Evolutionary conservation across 2,329 filamentous ascomycete species (phyloP).

Genomic region (Corynespora cassiicola): DNA sequence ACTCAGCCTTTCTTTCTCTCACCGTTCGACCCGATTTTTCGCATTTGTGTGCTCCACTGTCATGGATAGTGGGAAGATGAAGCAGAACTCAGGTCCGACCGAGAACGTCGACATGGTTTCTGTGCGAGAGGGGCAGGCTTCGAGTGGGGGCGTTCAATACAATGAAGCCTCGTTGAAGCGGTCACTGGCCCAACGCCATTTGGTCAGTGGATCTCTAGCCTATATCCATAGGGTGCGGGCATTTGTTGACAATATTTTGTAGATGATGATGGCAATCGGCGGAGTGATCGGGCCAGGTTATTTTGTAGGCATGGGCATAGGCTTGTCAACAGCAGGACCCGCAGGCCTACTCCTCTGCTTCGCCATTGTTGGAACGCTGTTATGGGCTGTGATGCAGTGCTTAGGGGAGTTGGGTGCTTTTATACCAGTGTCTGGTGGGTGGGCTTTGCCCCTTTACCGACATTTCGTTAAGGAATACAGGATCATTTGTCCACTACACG

Average conservation of each 20-base stretch:
- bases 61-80: background rate
- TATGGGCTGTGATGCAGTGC: conserved; percentile 67
- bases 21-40: conserved; percentile 75
- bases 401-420: conserved; percentile 67
- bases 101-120: too few relatives aligned
- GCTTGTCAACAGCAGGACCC: conserved; percentile 45
- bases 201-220: too few relatives aligned
- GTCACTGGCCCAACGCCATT: too few relatives aligned
- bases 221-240: too few relatives aligned
- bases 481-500: conserved; percentile 67
- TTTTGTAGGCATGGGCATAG: conserved; percentile 25
- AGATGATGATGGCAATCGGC: too few relatives aligned
- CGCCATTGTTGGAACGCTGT: conserved; percentile 58
- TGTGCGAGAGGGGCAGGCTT: too few relatives aligned
- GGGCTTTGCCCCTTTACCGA: conserved; percentile 7
- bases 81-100: too few relatives aligned
- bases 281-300: conserved; percentile 27
- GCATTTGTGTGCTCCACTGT: conserved; percentile 35
- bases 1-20: too few relatives aligned
- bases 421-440: too few relatives aligned
- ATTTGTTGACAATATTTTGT: too few relatives aligned
- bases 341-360: conserved; percentile 64
- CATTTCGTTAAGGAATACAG: conserved; percentile 43
- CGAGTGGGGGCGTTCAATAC: too few relatives aligned
- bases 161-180: too few relatives aligned